These are phyloP conservation scores for Kodamaea kaohsiungensis DNA, from an alignment of 805 yeast species.

Conservation along the genomic window DNA sequence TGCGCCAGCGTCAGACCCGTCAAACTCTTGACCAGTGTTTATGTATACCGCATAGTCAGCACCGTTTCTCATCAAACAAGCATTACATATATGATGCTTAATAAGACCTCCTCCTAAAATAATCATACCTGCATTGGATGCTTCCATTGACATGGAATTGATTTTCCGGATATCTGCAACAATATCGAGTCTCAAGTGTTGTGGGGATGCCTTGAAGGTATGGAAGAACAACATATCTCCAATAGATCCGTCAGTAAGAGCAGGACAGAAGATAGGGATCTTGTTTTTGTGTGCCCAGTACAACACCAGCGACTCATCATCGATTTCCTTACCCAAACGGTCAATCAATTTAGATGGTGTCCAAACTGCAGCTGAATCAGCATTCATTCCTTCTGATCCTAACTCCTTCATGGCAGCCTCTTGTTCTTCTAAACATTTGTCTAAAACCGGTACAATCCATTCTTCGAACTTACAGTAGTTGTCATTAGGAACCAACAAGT, in stretches of 20 bases:
- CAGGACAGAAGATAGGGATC: constrained; percentile 97
- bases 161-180: constrained; percentile 91
- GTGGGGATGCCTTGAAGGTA: constrained; percentile 92
- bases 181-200: constrained; percentile 84
- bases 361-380: constrained; percentile 72
- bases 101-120: constrained; percentile 95
- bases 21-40: constrained; percentile 98
- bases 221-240: constrained; percentile 99
- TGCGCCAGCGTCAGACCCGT: constrained; percentile 99
- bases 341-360: constrained; percentile 93
- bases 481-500: constrained; percentile 94
- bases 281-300: constrained; percentile 98
- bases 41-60: constrained; percentile 97
- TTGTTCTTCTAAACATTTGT: constrained; percentile 85
- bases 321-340: constrained; percentile 91
- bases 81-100: constrained; percentile 97
- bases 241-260: constrained; percentile 95
- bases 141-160: constrained; percentile 94
- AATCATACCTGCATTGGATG: constrained; percentile 92
- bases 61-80: constrained; percentile 98
- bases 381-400: constrained; percentile 60
- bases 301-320: constrained; percentile 88
- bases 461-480: constrained; percentile 97
- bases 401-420: constrained; percentile 54
- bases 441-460: constrained; percentile 96